These are phyloP conservation scores for Termitomyces titanicus DNA, from an alignment of 768 basidiomycete genomes.

Conservation along the genomic window DNA sequence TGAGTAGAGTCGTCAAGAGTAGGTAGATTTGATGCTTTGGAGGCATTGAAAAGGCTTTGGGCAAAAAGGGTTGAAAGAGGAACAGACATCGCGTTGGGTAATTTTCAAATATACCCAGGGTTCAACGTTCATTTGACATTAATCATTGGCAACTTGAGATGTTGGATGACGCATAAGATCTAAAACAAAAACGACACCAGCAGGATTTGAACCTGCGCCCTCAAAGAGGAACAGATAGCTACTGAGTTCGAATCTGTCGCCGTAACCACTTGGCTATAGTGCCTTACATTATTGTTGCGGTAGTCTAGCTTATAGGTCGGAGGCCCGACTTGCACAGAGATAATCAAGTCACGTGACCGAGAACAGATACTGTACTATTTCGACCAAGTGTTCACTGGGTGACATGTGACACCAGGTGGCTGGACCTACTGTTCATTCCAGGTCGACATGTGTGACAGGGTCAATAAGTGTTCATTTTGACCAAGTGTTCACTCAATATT, in stretches of 20 bases:
- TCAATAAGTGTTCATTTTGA: conserved; percentile 3
- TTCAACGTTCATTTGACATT: too few species aligned
- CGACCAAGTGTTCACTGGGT: background rate
- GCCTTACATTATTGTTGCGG: too few species aligned
- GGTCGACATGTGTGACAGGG: background rate
- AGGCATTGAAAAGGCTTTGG: conserved; percentile 31
- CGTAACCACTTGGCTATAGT: conserved; percentile 75
- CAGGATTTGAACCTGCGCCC: too few species aligned
- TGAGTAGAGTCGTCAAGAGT: conserved; percentile 42
- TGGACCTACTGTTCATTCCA: background rate
- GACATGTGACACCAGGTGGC: background rate
- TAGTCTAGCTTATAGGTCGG: too few species aligned
- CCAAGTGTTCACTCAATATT: background rate
- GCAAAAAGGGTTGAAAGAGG: conserved; percentile 35
- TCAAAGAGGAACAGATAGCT: too few species aligned
- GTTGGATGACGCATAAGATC: background rate
- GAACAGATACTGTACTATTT: background rate
- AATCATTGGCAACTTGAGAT: too few species aligned
- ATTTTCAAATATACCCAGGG: too few species aligned
- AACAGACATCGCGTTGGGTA: conserved; percentile 14
- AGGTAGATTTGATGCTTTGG: conserved; percentile 35
- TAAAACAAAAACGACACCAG: too few species aligned
- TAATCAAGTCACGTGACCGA: too few species aligned
- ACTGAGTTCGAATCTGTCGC: conserved; percentile 78
- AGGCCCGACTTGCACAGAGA: too few species aligned